Conservation (phyloP, 2,329 filamentous ascomycete genomes). For the Neoscytalidium dimidiatum region DNA sequence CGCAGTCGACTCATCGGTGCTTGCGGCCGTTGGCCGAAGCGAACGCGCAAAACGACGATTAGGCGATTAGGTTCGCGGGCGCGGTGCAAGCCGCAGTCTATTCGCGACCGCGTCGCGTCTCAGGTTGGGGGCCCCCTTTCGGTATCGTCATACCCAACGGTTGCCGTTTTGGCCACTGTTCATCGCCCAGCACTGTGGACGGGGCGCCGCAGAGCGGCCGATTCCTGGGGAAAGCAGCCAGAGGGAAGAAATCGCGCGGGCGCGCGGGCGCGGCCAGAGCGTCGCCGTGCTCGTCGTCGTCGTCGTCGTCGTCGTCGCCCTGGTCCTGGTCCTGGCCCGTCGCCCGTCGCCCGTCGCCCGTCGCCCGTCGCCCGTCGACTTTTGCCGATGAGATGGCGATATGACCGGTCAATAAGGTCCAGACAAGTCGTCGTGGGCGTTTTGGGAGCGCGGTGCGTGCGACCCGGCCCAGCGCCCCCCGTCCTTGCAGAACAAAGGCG, state of each 20-base stretch:
- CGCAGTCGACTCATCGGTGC: not conserved
- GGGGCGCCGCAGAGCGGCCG: constrained; percentile 10
- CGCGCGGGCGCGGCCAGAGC: too few relatives aligned
- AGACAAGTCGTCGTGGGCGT: not conserved
- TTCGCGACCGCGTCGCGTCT: constrained; percentile 17
- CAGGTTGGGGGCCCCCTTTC: constrained; percentile 11
- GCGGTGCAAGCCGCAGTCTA: constrained; percentile 16
- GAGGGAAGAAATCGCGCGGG: constrained; percentile 4
- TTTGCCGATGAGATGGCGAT: not conserved
- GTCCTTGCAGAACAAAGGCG: constrained; percentile 18
- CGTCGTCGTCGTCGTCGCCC: not conserved
- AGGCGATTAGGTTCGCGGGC: constrained; percentile 15
- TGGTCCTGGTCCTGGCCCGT: too few relatives aligned
- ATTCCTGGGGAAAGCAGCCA: constrained; percentile 17
- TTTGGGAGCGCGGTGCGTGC: not conserved
- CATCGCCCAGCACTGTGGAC: not conserved
- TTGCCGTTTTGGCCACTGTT: not conserved
- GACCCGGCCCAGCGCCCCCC: constrained; percentile 8
- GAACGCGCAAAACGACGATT: not conserved
- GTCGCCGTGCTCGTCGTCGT: not conserved
- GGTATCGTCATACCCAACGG: constrained; percentile 7
- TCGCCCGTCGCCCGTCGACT: not conserved
- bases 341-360: too few relatives aligned
- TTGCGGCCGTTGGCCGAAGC: constrained; percentile 12
- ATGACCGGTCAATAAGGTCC: constrained; percentile 2